phyloP scores from a whole-genome alignment of 2,329 filamentous ascomycete species.

The Pseudogymnoascus pannorum region DNA sequence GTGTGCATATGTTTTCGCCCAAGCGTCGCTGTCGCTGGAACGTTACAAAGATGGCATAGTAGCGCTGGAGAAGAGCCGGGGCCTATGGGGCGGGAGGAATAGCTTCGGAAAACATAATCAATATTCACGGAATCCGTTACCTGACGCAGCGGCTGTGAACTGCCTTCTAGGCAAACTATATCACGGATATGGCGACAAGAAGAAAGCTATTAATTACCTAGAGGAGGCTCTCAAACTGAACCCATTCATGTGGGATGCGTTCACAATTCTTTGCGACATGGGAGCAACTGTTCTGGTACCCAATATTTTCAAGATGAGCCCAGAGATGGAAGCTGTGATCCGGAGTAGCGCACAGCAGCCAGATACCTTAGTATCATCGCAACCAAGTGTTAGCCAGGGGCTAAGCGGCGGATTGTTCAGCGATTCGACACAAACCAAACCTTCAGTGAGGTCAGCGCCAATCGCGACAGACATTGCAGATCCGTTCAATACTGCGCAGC shows the following conservation, averaged over 20 bases:
- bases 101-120: constrained; percentile 79
- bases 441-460: constrained; percentile 18
- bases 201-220: constrained; percentile 78
- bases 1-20: constrained; percentile 86
- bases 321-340: constrained; percentile 50
- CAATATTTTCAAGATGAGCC: constrained; percentile 76
- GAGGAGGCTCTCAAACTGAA: constrained; percentile 84
- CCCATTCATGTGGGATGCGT: constrained; percentile 98
- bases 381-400: constrained; percentile 26
- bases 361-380: not conserved
- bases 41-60: constrained; percentile 73
- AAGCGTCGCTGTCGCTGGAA: constrained; percentile 74
- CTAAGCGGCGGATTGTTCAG: constrained; percentile 25
- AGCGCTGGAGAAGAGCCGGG: constrained; percentile 74
- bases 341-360: constrained; percentile 21
- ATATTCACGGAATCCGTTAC: constrained; percentile 62
- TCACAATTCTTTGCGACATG: constrained; percentile 80
- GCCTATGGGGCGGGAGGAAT: constrained; percentile 67
- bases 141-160: constrained; percentile 76
- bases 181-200: constrained; percentile 70
- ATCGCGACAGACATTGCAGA: constrained; percentile 25
- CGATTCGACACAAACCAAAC: constrained; percentile 24
- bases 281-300: constrained; percentile 71
- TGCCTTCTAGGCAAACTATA: constrained; percentile 85
- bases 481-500: constrained; percentile 27